Evolutionary conservation across 805 yeast species (phyloP), one percentile per base, ranked within the genome.

Genomic region (Cyberlindnera xylosilytica): DNA sequence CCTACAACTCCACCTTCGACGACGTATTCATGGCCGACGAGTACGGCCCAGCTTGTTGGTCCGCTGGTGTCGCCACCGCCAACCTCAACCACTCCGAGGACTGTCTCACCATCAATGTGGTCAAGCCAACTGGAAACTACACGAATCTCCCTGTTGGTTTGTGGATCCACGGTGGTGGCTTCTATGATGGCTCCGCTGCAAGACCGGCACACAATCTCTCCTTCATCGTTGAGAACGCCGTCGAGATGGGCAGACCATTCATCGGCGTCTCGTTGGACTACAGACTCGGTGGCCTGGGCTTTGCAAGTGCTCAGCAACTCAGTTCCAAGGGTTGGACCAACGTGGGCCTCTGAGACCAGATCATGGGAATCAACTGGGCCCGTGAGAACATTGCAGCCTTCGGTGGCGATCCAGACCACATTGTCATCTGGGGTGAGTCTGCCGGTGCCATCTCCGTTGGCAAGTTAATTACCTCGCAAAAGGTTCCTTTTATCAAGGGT

Each of bases 161-260:
- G 13, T 64, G 65, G 62, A 54, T 66, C 29, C 65, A 64, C 41
- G 71, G 70, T 12, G 70, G 71, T 26, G 60, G 66, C 2, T 63
- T 58, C 39, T 17, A 39, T 5, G 51, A 51, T 19, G 67, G 69
- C 15, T 46, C 65, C 2, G 37, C 42, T 20, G 13, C 36, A 9
- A 32, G 52, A 26, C 45, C 43, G 10, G 42, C 47, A 22, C 49
- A 45, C 38, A 52, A 52, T 41, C 32, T 48, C 29, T 40, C 51
- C 2, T 52, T 45, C 38, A 45, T 51, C 26, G 49, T 51, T 4
- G 44, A 51, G 23, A 41, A 49, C n/a, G 40, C 41, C 8, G 51
- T 45, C 10, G 52, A 50, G 7, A 46, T 52, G 12, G 54, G 52
- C 2, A 46, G 49, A 34, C 58, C 57, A 18, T 35, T 53, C 42